phyloP scores from a whole-genome alignment of 1,139 yeast species.

The Sugiyamaella castrensis region DNA sequence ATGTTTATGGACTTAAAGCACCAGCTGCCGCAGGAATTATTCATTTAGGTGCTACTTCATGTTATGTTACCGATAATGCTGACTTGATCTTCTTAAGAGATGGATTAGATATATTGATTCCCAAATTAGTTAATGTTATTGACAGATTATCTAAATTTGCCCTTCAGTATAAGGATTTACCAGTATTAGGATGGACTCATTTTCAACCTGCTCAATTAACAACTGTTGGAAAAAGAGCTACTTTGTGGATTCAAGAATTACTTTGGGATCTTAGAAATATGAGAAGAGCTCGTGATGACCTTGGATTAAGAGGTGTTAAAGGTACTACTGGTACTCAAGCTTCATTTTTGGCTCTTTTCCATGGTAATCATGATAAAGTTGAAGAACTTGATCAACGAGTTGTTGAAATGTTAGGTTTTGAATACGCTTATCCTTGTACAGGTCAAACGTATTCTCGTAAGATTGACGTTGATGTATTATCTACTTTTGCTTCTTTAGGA shows the following conservation, averaged over 20 bases:
- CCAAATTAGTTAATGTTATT: conserved; percentile 92
- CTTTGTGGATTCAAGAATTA: conserved; percentile 95
- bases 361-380: conserved; percentile 95
- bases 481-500: conserved; percentile 92
- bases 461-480: conserved; percentile 90
- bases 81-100: conserved; percentile 94
- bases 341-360: conserved; percentile 89
- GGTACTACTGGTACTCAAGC: conserved; percentile 99
- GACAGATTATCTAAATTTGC: conserved; percentile 88
- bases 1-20: conserved; percentile 84
- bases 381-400: conserved; percentile 89
- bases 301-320: conserved; percentile 97
- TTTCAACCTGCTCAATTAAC: conserved; percentile 99
- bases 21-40: conserved; percentile 98
- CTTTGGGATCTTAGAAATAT: conserved; percentile 97
- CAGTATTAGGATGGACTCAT: conserved; percentile 98
- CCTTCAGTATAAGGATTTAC: conserved; percentile 85
- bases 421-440: conserved; percentile 93
- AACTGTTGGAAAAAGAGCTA: conserved; percentile 97
- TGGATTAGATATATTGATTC: conserved; percentile 89
- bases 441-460: conserved; percentile 98
- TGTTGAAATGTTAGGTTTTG: conserved; percentile 89
- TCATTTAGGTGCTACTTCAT: conserved; percentile 97
- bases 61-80: conserved; percentile 97
- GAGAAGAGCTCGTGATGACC: conserved; percentile 91